Evolutionary conservation across 306 rosid genomes (phyloP), one percentile per base, ranked within the genome.

Genomic region (Hippophae gyantsensis): DNA sequence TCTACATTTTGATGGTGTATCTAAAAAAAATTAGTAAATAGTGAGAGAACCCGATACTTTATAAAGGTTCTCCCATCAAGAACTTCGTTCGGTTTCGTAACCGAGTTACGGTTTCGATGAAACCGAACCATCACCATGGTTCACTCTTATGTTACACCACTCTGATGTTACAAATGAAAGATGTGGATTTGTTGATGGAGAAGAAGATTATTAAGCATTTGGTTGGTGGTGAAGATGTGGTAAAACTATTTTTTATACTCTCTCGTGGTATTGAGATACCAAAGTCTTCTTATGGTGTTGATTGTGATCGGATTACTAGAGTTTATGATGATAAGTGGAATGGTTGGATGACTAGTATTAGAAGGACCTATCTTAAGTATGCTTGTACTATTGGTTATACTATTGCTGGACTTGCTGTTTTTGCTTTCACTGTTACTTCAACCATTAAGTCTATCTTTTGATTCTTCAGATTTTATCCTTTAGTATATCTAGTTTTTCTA

Each of bases 361-460:
- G 65, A 60, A 73, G 68, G 56, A 73, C 82, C 1, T 85, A 85
- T 27, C 82, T 85, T 54, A 72, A 79, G 42, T 83, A 85, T 53
- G 77, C 82, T 12, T 85, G 88, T 84, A 85, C 85, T 7, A 76
- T 78, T 3, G 82, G 83, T 54, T 76, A 87, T 26, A 85, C 93
- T 11, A 4, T 84, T 13, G 71, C 81, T 3, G 93, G 85, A 62
- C 5, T 79, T 60, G 12, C 64, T 9, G 59, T 81, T 10, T 59
- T 76, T 0, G 25, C 66, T 18, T 74, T 68, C 42, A 13, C 74
- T 32, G 38, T 32, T 32, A 32, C 38, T 32, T 32, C 5, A 32
- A 32, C 38, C 38, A 32, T 32, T 32, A 2, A 32, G 4, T 32
- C 38, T 0, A 18, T 18, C 23, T 18, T 18, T 18, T 18, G 23